Percentiles rank a stretch among this genome's conserved stretches.
These are phyloP conservation scores for Fusarium sp. DNA, from an alignment of 2,329 filamentous ascomycete species.

Conservation along the genomic window DNA sequence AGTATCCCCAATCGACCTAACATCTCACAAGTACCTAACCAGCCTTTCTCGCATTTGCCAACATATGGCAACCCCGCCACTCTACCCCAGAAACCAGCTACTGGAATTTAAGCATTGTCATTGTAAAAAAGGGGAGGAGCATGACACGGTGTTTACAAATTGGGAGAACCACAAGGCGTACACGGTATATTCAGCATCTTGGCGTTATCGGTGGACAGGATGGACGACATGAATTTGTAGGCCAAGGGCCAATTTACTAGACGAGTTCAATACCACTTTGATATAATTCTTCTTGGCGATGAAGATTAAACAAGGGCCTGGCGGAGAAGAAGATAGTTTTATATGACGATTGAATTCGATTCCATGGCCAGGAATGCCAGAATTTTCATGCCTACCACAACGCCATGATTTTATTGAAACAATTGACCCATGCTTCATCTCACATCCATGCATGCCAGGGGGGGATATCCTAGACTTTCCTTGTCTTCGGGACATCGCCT, in stretches of 20 bases:
- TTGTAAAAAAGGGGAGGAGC: slow-evolving; percentile 31
- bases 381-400: slow-evolving; percentile 51
- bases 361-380: slow-evolving; percentile 48
- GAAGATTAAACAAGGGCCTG: not conserved
- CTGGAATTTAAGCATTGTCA: slow-evolving; percentile 54
- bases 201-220: slow-evolving; percentile 54
- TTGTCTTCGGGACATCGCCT: slow-evolving; percentile 35
- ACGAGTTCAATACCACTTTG: slow-evolving; percentile 45
- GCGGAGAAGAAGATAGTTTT: slow-evolving; percentile 25
- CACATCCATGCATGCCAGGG: slow-evolving; percentile 43
- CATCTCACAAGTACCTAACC: slow-evolving; percentile 55
- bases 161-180: slow-evolving; percentile 47
- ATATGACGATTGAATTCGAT: slow-evolving; percentile 50
- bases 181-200: slow-evolving; percentile 52
- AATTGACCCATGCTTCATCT: slow-evolving; percentile 47
- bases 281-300: slow-evolving; percentile 34
- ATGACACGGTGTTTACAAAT: slow-evolving; percentile 45
- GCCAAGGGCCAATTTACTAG: slow-evolving; percentile 45
- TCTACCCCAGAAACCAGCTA: slow-evolving; percentile 68
- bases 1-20: slow-evolving; percentile 60
- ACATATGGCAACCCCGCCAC: slow-evolving; percentile 69
- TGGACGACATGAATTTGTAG: slow-evolving; percentile 48
- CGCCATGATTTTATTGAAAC: slow-evolving; percentile 52
- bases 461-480: slow-evolving; percentile 37
- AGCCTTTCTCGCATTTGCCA: slow-evolving; percentile 63